Conservation (phyloP, 371 early-diverging fungal species). For the Dichotomocladium elegans region DNA sequence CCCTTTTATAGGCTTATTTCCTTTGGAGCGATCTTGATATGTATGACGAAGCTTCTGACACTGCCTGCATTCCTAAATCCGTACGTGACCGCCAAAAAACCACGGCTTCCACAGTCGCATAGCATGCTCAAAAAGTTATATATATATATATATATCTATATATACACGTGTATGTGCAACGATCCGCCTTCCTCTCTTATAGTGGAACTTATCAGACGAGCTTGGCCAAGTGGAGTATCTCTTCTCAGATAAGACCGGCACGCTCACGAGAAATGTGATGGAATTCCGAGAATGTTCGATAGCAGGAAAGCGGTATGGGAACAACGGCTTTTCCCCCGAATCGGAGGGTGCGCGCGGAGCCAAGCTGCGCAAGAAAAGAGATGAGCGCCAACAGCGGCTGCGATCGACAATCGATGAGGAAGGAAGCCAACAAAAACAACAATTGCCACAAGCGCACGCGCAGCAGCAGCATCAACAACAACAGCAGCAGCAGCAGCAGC, state of each 20-base stretch:
- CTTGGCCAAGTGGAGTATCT: slow-evolving; percentile 94
- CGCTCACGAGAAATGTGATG: slow-evolving; percentile 81
- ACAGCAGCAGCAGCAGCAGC: slow-evolving; percentile 1
- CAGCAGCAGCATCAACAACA: background rate
- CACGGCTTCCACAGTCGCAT: background rate
- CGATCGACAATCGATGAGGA: slow-evolving; percentile 20
- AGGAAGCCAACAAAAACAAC: background rate
- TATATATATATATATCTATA: background rate
- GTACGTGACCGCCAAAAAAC: background rate
- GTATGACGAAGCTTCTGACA: slow-evolving; percentile 77
- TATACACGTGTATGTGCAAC: background rate
- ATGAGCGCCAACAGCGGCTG: slow-evolving; percentile 13
- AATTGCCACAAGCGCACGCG: background rate
- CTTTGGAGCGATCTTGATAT: slow-evolving; percentile 85
- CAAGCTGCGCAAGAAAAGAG: slow-evolving; percentile 38
- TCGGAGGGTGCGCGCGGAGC: slow-evolving; percentile 58
- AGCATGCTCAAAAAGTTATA: no score
- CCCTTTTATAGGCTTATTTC: slow-evolving; percentile 60
- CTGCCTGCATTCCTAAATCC: slow-evolving; percentile 81
- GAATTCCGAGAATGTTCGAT: slow-evolving; percentile 87
- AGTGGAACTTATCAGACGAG: slow-evolving; percentile 84
- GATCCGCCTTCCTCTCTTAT: background rate
- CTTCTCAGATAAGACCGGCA: slow-evolving; percentile 92
- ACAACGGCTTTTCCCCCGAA: slow-evolving; percentile 60
- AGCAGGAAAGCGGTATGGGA: slow-evolving; percentile 78